phyloP scores from a whole-genome alignment of 2,329 filamentous ascomycete species.

The Incumbomyces lentus region DNA sequence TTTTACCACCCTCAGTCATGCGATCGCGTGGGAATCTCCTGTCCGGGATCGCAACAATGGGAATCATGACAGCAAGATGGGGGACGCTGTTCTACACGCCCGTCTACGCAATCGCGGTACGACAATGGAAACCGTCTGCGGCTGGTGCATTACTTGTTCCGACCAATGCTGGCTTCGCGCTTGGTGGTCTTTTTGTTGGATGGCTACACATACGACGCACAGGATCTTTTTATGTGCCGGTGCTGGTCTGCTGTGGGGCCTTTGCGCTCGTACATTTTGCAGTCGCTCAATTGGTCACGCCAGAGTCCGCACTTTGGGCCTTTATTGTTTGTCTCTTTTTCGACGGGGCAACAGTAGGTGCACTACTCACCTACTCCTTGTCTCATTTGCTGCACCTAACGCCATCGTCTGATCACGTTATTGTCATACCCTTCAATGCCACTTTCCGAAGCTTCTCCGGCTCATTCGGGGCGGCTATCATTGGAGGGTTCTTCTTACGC shows the following conservation, averaged over 20 bases:
- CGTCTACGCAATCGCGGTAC: constrained; percentile 67
- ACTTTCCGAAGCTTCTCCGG: constrained; percentile 77
- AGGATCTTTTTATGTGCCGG: constrained; percentile 62
- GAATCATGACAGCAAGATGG: constrained; percentile 75
- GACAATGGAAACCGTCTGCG: constrained; percentile 56
- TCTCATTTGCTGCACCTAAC: constrained; percentile 70
- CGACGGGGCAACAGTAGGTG: constrained; percentile 64
- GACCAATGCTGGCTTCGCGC: constrained; percentile 68
- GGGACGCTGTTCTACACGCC: constrained; percentile 70
- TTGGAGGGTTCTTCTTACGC: constrained; percentile 63
- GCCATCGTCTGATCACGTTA: constrained; percentile 55
- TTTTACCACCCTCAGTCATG: constrained; percentile 63
- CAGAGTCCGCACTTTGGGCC: constrained; percentile 42
- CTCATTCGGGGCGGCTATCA: constrained; percentile 68
- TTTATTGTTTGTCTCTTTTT: constrained; percentile 43
- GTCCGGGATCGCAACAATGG: constrained; percentile 63
- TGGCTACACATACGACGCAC: constrained; percentile 63
- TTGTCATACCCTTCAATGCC: constrained; percentile 63
- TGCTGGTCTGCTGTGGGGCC: constrained; percentile 48
- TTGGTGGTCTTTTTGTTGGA: constrained; percentile 63
- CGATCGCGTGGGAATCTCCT: constrained; percentile 60
- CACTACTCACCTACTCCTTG: constrained; percentile 67
- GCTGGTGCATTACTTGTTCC: constrained; percentile 70
- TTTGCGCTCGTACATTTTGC: constrained; percentile 52
- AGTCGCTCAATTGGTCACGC: constrained; percentile 47